Base-by-base conservation (phyloP, 768 basidiomycete species). In the Sistotremastrum suecicum region DNA sequence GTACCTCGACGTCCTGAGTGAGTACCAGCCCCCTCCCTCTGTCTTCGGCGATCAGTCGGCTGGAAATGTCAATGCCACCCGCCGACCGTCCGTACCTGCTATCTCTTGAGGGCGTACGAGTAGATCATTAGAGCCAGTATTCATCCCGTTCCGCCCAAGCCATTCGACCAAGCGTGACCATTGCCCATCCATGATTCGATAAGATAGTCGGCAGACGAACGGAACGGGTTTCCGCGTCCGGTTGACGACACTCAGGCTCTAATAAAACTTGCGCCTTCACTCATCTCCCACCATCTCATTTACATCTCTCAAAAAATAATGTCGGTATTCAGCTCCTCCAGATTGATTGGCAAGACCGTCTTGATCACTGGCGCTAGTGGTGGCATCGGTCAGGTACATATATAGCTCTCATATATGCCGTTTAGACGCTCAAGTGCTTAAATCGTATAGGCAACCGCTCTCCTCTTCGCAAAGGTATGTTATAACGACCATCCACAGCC, bases 331-430 rank as follows among this genome's bases (percentile, higher is more conserved):
- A 83, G 83, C 60, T 70, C 81, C 38, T 74, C 83, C 43, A 78
- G 83, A 54, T 65, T 90, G n/a, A 59, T 81, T 37, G 83, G 82
- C 55, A 89, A 90, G 64, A 87, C 80, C 34, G 83, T 89, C 48
- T 73, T 94, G 42, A 73, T 94, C 50, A 94, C 90, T 31, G 90
- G 90, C 20, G 89, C 90, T 3, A 86, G 83, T 58, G 75, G 81
- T 38, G 90, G 90, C 39, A 94, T 94, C 51, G 90, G 90, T 46
- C 83, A 87, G 46, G 86, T 87, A 56, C 58, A 80, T 63, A 34
- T 11, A 20, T 43, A 40, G 36, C 9, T 20, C 36, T 20, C 20
- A 20, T 20, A 20, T 20, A 20, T 20, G 20, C 20, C 20, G 20
- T 20, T 20, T 20, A 20, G 20, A 20, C 20, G 20, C 20, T 20